Percentiles rank a stretch among this genome's conserved stretches.
Evolutionary conservation across 352 stramenopile species (phyloP).

Genomic region (Plasmopara muralis): DNA sequence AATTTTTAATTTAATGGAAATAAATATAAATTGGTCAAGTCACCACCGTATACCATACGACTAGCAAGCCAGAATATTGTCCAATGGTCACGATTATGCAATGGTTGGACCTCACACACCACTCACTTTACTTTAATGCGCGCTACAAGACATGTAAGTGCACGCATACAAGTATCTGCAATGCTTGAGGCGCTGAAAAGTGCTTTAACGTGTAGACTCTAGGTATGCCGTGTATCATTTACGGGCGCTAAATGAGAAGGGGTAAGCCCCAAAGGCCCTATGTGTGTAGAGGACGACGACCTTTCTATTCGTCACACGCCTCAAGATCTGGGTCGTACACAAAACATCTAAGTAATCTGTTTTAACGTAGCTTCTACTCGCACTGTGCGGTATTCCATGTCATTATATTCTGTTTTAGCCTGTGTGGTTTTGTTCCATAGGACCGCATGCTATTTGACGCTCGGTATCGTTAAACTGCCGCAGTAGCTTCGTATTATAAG

Average conservation of each 20-base stretch:
- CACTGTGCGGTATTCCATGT: background rate
- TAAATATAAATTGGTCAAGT: too few species aligned
- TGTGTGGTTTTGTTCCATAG: constrained; percentile 7
- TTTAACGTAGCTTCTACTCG: constrained; percentile 3
- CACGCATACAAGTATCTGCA: constrained; percentile 19
- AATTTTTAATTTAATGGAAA: too few species aligned
- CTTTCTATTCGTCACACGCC: constrained; percentile 44
- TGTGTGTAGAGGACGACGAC: constrained; percentile 79
- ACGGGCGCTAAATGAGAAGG: constrained; percentile 29
- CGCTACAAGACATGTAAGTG: constrained; percentile 17
- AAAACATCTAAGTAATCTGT: constrained; percentile 8
- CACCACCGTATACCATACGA: too few species aligned
- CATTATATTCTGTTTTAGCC: constrained; percentile 1
- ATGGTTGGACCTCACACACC: too few species aligned
- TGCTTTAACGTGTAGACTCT: constrained; percentile 13
- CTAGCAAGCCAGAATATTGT: too few species aligned
- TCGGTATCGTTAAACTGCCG: constrained; percentile 59
- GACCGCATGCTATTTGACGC: constrained; percentile 18
- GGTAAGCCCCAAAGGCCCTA: constrained; percentile 44
- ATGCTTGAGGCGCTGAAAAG: constrained; percentile 30
- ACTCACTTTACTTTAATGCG: constrained; percentile 1
- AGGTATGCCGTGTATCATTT: constrained; percentile 26
- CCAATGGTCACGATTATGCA: too few species aligned
- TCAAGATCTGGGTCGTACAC: constrained; percentile 81
- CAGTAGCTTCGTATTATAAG: constrained; percentile 83